Base-by-base conservation (phyloP, 2,329 filamentous ascomycete genomes). In the Colletotrichum sp. region DNA sequence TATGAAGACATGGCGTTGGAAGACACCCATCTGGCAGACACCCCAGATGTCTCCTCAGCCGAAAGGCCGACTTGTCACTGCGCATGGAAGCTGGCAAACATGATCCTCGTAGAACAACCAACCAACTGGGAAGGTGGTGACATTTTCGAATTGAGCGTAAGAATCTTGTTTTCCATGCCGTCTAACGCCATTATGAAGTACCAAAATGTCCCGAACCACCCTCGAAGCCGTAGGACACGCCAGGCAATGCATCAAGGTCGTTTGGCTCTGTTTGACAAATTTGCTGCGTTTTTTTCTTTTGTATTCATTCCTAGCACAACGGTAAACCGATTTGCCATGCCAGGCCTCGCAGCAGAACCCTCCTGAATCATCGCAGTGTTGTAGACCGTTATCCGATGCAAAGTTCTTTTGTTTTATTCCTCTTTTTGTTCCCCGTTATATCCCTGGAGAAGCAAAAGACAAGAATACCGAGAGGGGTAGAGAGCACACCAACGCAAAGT, bases 351-450 rank as follows among this genome's bases (percentile, higher is more conserved):
- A 75, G 76, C 76, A 76, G 73, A 61, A 21, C 58, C 66, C 68
- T 38, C 68, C 76, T 64, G 76, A 74, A 66, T 66, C 74, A 73
- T 77, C 74, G 70, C 74, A 76, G 70, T 61, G 66, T 48, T 48
- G 43, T 48, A 76, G 76, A 76, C 76, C 73, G 70, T 77, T 76
- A 28, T 74, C 76, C 70, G 76, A 77, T 77, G 76, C 73, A 76
- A 73, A 58, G 58, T 32, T 61, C 32, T 61, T 61, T 61, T 61
- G 55, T 24, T 58, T 58, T 28, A 58, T 58, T 32, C 28, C 12
- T 21, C 43, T 24, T 75, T 69, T 73, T 73, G 69, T 75, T 74
- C 70, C 73, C 76, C 58, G 30, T 58, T 61, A 24, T 60, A 60
- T 61, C 30, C 58, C 58, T 34, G 58, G 58, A 32, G 58, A 61